Conservation (phyloP, 2,329 filamentous ascomycete genomes). For the Fusarium compactum region DNA sequence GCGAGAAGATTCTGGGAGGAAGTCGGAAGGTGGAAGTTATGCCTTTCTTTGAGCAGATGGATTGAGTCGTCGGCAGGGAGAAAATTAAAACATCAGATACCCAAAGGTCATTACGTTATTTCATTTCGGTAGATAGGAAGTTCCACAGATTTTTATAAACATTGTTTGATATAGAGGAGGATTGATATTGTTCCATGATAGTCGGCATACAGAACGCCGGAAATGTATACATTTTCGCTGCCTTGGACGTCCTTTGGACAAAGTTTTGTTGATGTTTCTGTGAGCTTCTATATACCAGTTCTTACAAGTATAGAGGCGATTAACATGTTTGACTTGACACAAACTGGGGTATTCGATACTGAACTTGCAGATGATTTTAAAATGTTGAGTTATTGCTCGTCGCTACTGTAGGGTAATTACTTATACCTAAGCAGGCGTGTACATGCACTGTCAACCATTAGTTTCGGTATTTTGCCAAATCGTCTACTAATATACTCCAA, state of each 20-base stretch:
- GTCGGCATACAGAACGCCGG: too few relatives aligned
- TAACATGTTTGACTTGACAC: not conserved
- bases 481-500: not conserved
- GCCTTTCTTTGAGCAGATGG: conserved; percentile 39
- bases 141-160: not conserved
- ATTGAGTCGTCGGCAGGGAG: not conserved
- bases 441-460: not conserved
- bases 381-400: not conserved
- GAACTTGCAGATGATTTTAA: not conserved
- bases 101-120: conserved; percentile 8
- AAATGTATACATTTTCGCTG: not conserved
- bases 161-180: not conserved
- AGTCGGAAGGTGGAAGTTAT: conserved; percentile 42
- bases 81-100: conserved; percentile 23
- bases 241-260: not conserved
- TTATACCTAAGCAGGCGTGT: not conserved
- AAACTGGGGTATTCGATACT: not conserved
- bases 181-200: not conserved
- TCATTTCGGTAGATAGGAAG: not conserved
- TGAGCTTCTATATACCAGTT: not conserved
- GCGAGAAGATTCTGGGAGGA: conserved; percentile 36
- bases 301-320: not conserved
- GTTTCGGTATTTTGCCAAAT: not conserved
- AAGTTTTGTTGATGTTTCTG: not conserved
- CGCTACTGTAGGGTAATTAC: not conserved